Percentiles rank a stretch among this genome's conserved stretches.
phyloP scores from a whole-genome alignment of 768 basidiomycete genomes.

The Tricholomella constricta region DNA sequence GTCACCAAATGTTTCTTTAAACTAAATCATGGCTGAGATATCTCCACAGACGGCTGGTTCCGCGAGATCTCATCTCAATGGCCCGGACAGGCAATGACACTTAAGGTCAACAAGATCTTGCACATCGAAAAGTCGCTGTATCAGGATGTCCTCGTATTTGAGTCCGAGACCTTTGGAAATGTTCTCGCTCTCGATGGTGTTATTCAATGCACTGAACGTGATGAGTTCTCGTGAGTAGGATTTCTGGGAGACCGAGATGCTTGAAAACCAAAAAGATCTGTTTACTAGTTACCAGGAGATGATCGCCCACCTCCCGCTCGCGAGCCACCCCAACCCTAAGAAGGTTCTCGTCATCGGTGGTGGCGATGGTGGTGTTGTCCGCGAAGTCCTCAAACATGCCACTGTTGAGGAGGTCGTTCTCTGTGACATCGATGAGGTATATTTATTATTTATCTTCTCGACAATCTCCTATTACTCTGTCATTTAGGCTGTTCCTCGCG shows the following conservation, averaged over 20 bases:
- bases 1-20: conserved; percentile 9
- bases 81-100: conserved; percentile 97
- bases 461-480: neutral
- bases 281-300: conserved; percentile 94
- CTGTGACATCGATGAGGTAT: conserved; percentile 97
- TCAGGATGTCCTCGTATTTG: conserved; percentile 97
- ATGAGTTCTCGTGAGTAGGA: conserved; percentile 92
- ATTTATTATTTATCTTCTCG: conserved; percentile 1
- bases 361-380: conserved; percentile 97
- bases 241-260: neutral
- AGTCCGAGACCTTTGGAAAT: conserved; percentile 96
- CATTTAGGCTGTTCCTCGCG: conserved; percentile 84
- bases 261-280: neutral
- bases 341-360: conserved; percentile 97
- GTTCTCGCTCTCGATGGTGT: conserved; percentile 94
- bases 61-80: conserved; percentile 93
- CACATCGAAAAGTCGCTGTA: conserved; percentile 92
- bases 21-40: neutral
- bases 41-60: conserved; percentile 83
- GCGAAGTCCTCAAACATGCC: conserved; percentile 94
- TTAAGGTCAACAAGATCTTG: conserved; percentile 94
- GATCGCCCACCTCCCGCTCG: conserved; percentile 97
- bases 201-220: conserved; percentile 96
- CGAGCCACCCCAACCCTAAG: conserved; percentile 94
- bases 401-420: conserved; percentile 90